phyloP scores from a whole-genome alignment of 495 filamentous ascomycete genomes.

The Aspergillus mulundensis region DNA sequence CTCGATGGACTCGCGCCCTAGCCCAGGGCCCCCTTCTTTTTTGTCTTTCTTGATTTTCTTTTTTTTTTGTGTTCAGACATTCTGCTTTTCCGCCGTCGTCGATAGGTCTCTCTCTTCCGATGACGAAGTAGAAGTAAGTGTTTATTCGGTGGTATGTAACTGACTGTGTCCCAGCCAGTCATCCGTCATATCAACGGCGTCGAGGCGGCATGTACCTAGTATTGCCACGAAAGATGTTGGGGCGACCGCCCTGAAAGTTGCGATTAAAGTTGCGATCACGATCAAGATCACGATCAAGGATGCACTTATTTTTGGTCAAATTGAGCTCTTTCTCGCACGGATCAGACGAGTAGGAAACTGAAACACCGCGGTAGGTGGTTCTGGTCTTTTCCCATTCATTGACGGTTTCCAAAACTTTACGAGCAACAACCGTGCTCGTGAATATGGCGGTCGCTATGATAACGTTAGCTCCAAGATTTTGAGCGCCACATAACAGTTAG shows the following conservation, averaged over 20 bases:
- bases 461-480: neutral
- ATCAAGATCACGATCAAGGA: neutral
- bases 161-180: neutral
- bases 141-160: neutral
- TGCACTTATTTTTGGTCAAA: constrained; percentile 15
- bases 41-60: neutral
- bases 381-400: constrained; percentile 22
- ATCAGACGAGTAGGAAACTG: constrained; percentile 32
- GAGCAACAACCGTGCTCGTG: constrained; percentile 29
- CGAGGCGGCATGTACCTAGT: neutral
- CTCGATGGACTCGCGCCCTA: neutral
- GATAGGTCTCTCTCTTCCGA: neutral
- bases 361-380: constrained; percentile 27
- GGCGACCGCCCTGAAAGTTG: neutral
- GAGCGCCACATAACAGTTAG: neutral
- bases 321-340: constrained; percentile 34
- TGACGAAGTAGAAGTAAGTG: too few relatives aligned
- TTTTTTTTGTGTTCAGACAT: neutral
- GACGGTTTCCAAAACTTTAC: constrained; percentile 29
- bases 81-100: neutral
- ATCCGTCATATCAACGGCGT: neutral
- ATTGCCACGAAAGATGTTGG: neutral
- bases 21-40: neutral
- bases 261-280: neutral
- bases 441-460: constrained; percentile 32